Conservation (phyloP, 2,329 filamentous ascomycete species). For the Colletotrichum euphorbiae region DNA sequence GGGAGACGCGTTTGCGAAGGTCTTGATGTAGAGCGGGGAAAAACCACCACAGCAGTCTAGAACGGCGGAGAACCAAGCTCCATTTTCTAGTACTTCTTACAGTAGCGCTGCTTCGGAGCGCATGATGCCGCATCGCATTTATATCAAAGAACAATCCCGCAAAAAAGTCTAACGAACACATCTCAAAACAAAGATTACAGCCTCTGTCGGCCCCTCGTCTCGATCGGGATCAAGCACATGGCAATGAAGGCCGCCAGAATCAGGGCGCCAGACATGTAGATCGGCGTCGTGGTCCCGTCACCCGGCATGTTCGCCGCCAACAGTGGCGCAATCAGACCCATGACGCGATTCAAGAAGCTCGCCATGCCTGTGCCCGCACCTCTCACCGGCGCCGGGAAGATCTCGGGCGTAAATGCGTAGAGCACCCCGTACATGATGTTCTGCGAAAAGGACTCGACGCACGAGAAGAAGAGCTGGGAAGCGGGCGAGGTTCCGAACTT, state of each 20-base stretch:
- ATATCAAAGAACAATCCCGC: neutral
- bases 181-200: conserved; percentile 52
- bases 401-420: conserved; percentile 81
- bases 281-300: conserved; percentile 67
- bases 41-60: too few species aligned
- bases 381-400: conserved; percentile 78
- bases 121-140: neutral
- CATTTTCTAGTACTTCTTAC: too few species aligned
- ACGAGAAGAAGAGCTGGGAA: conserved; percentile 74
- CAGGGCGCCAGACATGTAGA: conserved; percentile 67
- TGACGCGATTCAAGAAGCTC: conserved; percentile 76
- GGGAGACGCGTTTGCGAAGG: conserved; percentile 57
- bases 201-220: conserved; percentile 70
- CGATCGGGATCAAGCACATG: conserved; percentile 71
- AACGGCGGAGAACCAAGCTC: neutral
- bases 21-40: conserved; percentile 49
- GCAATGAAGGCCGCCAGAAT: conserved; percentile 70
- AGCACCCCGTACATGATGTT: conserved; percentile 83
- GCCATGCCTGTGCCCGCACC: conserved; percentile 80
- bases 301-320: conserved; percentile 72
- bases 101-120: too few species aligned
- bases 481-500: conserved; percentile 66
- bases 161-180: neutral
- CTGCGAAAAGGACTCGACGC: conserved; percentile 77
- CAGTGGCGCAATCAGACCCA: conserved; percentile 76